phyloP scores from a whole-genome alignment of 2,329 filamentous ascomycete species.

The Epichloe amarillans region DNA sequence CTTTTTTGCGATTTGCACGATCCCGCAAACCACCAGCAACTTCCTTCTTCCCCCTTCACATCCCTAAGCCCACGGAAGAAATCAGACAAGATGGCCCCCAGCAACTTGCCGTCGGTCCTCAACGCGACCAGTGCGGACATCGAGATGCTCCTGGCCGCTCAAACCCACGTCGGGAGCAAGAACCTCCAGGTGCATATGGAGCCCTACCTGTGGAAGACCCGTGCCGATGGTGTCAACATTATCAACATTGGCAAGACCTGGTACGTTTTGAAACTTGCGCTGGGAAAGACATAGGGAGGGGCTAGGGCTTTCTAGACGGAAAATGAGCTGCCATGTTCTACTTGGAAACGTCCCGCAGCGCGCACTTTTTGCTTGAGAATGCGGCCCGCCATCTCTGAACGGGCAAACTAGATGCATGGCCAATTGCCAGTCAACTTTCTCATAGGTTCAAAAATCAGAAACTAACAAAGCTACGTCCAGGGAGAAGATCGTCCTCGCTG shows the following conservation, averaged over 20 bases:
- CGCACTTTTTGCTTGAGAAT: neutral
- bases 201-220: conserved; percentile 99
- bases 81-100: conserved; percentile 76
- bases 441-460: neutral
- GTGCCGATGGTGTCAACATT: conserved; percentile 94
- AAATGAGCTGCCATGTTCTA: neutral
- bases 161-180: conserved; percentile 95
- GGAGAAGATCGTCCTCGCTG: conserved; percentile 99
- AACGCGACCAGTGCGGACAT: conserved; percentile 97
- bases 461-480: conserved; percentile 30
- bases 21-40: conserved; percentile 11
- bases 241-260: conserved; percentile 99
- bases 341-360: neutral
- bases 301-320: neutral
- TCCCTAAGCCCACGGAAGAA: conserved; percentile 23
- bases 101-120: conserved; percentile 88
- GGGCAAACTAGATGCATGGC: too few relatives aligned
- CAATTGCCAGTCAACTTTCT: neutral
- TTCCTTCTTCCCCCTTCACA: conserved; percentile 16
- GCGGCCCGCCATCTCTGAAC: neutral
- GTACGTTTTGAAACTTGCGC: conserved; percentile 38
- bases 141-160: conserved; percentile 96
- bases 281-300: too few relatives aligned
- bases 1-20: conserved; percentile 23
- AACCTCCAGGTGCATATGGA: conserved; percentile 99